Evolutionary conservation across 495 filamentous ascomycete genomes (phyloP).

Genomic region (Pyronema omphalodes): DNA sequence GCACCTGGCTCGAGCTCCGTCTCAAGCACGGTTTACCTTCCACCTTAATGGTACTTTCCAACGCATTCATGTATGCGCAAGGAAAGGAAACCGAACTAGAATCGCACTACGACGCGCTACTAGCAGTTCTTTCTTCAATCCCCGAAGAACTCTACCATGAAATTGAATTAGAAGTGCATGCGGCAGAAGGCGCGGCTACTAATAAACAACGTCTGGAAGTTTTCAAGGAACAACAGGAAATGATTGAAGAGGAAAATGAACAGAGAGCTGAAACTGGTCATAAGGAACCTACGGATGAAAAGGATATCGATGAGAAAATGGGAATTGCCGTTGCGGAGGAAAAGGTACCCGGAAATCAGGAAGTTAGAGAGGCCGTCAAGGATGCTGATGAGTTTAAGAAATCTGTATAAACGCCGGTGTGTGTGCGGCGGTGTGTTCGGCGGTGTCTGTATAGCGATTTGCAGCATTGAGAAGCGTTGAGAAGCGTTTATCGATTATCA

Average conservation of each 20-base stretch:
- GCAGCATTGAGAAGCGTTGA: too few relatives aligned
- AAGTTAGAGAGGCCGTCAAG: background rate
- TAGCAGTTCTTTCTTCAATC: conserved; percentile 78
- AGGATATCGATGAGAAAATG: conserved; percentile 32
- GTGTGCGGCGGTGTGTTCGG: background rate
- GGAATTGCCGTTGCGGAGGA: background rate
- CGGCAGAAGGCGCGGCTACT: conserved; percentile 87
- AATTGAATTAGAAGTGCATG: conserved; percentile 96
- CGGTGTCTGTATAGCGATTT: too few relatives aligned
- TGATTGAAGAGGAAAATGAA: conserved; percentile 92
- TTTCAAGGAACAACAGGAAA: conserved; percentile 92
- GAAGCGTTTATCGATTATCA: too few relatives aligned
- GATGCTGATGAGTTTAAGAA: conserved; percentile 1
- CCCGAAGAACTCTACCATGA: conserved; percentile 99
- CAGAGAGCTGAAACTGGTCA: conserved; percentile 61
- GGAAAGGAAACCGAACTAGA: conserved; percentile 71
- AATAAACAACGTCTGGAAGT: conserved; percentile 99
- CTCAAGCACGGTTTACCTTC: conserved; percentile 85
- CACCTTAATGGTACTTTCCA: conserved; percentile 86
- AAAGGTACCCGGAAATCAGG: background rate
- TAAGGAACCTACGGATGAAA: conserved; percentile 54
- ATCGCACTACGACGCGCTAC: conserved; percentile 82
- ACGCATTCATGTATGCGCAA: conserved; percentile 86
- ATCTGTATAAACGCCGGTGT: background rate
- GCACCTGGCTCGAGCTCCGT: conserved; percentile 87